Base-by-base conservation (phyloP, 352 stramenopile species). In the Globisporangium abappressorium region DNA sequence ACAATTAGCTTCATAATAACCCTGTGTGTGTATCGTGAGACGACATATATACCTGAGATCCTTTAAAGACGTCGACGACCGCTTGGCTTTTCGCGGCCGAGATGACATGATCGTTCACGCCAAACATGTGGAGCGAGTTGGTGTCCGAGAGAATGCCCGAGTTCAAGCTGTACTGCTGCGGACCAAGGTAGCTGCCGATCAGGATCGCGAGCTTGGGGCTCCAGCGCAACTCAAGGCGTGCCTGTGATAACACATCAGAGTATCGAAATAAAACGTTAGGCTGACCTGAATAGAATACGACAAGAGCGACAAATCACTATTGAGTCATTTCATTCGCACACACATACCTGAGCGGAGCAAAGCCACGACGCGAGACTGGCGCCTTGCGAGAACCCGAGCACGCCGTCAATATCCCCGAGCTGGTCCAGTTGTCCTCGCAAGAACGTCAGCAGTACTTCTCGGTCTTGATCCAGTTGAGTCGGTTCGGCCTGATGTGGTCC, bases 371-470 rank as follows among this genome's bases (percentile, higher is more conserved):
- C 87, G 18, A 95, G 72, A 62, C 76, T 91, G 20, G 87, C 87
- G 43, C 87, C 87, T 69, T 95, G 87, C 3, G 85, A 94, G 67
- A 95, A 95, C 4, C 87, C 87, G n/a, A 95, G 64, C 5, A 95
- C 84, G 38, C 80, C 86, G 60, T 95, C 87, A 20, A 94, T 72
- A 1, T 87, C 72, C 56, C 85, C 85, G 3, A 91, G 56, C 57
- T 86, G 76, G 4, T 73, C 62, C 33, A 95, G 69, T 51, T 90
- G 84, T 26, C 74, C 69, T 20, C 80, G 80, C 61, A 95, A 51
- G 60, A 89, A 92, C 9, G 63, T 49, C 63, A 95, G 46, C 28
- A 93, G 72, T 24, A 88, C 70, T 22, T 79, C 71, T 26, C 83
- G 76, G 58, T 92, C 85, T 20, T 75, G 70, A 22, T 82, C 75